phyloP scores from a whole-genome alignment of 768 basidiomycete species.

The Leccinum longicurvipes region DNA sequence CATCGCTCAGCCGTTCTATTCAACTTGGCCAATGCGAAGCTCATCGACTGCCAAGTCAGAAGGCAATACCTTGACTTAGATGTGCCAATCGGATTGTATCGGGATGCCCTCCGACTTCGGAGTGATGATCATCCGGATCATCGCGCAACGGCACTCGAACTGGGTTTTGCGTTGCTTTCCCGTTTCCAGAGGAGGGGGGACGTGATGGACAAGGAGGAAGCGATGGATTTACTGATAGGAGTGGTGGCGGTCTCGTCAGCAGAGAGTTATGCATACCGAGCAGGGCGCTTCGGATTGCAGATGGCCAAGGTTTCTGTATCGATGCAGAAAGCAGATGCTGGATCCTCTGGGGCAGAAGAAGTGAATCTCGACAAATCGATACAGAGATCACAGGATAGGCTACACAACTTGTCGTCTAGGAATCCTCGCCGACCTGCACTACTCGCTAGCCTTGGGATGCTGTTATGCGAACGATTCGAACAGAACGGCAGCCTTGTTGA shows the following conservation, averaged over 20 bases:
- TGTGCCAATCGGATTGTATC: background rate
- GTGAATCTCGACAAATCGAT: background rate
- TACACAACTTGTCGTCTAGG: background rate
- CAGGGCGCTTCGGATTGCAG: background rate
- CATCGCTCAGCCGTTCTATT: background rate
- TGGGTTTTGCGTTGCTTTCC: background rate
- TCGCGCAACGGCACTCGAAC: background rate
- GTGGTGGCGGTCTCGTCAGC: background rate
- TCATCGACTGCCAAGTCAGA: background rate
- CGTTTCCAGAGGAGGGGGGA: background rate
- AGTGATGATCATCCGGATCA: background rate
- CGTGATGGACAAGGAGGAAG: background rate
- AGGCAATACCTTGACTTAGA: background rate
- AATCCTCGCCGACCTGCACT: background rate
- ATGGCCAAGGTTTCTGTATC: background rate
- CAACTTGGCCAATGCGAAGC: background rate
- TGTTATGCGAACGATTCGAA: background rate
- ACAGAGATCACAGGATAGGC: background rate
- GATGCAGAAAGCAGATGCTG: background rate
- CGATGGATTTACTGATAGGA: background rate
- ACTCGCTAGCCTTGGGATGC: background rate
- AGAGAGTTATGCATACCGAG: background rate
- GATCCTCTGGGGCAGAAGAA: background rate
- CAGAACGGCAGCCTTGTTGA: background rate
- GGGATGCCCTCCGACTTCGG: background rate